Base-by-base conservation (phyloP, 768 basidiomycete genomes). In the Lentinus brumalis region DNA sequence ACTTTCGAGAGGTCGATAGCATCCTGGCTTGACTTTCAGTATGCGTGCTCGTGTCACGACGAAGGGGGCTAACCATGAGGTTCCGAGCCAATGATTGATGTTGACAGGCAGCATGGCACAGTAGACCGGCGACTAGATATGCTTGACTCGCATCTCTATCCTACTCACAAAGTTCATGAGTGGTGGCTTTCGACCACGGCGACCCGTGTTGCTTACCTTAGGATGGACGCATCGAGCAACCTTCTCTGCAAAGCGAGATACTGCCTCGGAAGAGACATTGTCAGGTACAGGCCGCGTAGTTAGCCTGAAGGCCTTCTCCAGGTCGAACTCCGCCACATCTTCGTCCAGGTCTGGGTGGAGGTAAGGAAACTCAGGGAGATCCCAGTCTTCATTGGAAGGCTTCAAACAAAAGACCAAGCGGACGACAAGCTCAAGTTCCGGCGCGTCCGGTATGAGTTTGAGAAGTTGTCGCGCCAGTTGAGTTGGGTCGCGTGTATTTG, bases 371-470 rank as follows among this genome's bases (percentile, higher is more conserved):
- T 85, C 84, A 1, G 84, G 84, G 30, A 83, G 74, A 60, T 91
- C 89, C 89, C 89, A 92, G 58, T 92, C 90, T n/a, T 91, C 87
- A 61, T 85, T 83, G 11, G 83, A 76, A 0, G 89, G 89, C 68
- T 92, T 92, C 50, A 93, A 76, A 69, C 89, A 91, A 66, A 92
- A 88, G 82, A 92, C 87, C 26, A 92, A 77, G 30, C 87, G 81
- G 41, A 89, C 80, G 51, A 89, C 79, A 14, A 91, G 81, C 6
- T 83, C 76, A 5, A 92, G 79, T 1, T 86, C 78, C 1, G 89
- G 88, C 0, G 86, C 75, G 45, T 85, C 78, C 10, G 87, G 84
- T 16, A 89, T 83, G 30, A 89, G 74, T 5, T 77, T 67, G 26
- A 92, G 79, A 11, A 94, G 75, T 57, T 85, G 78, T 56, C 80